Percentiles rank a stretch among this genome's conserved stretches.
Conservation (phyloP, 768 basidiomycete species). For the Boletus subcaerulescens region DNA sequence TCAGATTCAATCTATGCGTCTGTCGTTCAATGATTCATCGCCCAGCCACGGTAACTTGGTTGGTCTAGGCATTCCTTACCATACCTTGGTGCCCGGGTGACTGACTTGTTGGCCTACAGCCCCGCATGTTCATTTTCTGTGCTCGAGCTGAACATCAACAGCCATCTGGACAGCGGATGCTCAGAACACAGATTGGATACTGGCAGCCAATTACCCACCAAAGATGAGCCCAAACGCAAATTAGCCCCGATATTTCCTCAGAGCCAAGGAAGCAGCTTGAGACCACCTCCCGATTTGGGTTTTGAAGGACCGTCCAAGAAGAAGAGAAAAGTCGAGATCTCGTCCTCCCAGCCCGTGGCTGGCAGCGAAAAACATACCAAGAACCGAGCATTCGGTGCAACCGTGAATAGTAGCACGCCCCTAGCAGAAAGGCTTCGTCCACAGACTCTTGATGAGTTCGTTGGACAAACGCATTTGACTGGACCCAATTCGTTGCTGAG, state of each 20-base stretch:
- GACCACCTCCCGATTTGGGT: constrained; percentile 7
- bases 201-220: background rate
- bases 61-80: constrained; percentile 6
- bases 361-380: constrained; percentile 20
- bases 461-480: constrained; percentile 69
- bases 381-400: constrained; percentile 15
- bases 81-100: background rate
- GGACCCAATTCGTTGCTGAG: constrained; percentile 56
- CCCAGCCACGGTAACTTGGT: constrained; percentile 23
- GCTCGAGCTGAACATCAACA: constrained; percentile 42
- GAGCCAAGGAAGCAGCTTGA: constrained; percentile 8
- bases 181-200: constrained; percentile 14
- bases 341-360: constrained; percentile 9
- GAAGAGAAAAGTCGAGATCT: constrained; percentile 28
- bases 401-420: constrained; percentile 42
- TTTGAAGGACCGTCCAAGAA: constrained; percentile 21
- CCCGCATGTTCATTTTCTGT: constrained; percentile 49
- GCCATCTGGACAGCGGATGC: constrained; percentile 50
- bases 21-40: background rate
- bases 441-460: constrained; percentile 55
- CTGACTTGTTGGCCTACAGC: constrained; percentile 26
- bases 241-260: constrained; percentile 44
- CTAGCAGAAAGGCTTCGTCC: constrained; percentile 76
- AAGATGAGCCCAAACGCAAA: constrained; percentile 21
- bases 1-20: background rate